phyloP scores from a whole-genome alignment of 345 rosid genomes.

The Brassica juncea region DNA sequence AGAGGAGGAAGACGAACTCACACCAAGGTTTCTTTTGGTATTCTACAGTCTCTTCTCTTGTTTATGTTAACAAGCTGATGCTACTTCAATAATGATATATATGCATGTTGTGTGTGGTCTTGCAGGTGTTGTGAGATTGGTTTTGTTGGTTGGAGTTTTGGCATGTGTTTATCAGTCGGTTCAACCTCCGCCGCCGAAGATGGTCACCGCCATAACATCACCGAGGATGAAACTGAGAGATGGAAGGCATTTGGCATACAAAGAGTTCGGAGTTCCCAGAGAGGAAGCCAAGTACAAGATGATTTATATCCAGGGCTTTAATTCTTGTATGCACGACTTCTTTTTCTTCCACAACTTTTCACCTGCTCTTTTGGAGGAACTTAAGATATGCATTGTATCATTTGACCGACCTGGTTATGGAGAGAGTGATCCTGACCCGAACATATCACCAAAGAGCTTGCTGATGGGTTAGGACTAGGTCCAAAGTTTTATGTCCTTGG shows the following conservation, averaged over 20 bases:
- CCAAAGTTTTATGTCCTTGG: neutral
- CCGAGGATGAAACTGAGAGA: neutral
- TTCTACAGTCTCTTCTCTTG: neutral
- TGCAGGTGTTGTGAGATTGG: neutral
- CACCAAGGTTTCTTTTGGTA: neutral
- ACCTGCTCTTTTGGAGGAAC: neutral
- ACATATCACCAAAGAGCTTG: neutral
- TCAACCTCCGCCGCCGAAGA: neutral
- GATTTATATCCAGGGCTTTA: neutral
- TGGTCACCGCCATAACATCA: neutral
- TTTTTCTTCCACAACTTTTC: neutral
- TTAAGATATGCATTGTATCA: neutral
- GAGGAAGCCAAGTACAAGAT: neutral
- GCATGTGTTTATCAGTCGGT: neutral
- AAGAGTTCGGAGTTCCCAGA: neutral
- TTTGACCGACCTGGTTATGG: conserved; percentile 5
- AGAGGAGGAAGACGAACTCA: neutral
- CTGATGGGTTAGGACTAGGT: neutral
- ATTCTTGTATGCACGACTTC: neutral
- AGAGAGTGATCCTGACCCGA: conserved; percentile 1
- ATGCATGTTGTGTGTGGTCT: neutral
- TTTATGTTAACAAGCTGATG: neutral
- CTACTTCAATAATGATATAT: neutral
- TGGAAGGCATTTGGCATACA: neutral
- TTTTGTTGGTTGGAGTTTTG: neutral